Evolutionary conservation across 352 stramenopile genomes (phyloP).

Genomic region (Pythium periplocum): DNA sequence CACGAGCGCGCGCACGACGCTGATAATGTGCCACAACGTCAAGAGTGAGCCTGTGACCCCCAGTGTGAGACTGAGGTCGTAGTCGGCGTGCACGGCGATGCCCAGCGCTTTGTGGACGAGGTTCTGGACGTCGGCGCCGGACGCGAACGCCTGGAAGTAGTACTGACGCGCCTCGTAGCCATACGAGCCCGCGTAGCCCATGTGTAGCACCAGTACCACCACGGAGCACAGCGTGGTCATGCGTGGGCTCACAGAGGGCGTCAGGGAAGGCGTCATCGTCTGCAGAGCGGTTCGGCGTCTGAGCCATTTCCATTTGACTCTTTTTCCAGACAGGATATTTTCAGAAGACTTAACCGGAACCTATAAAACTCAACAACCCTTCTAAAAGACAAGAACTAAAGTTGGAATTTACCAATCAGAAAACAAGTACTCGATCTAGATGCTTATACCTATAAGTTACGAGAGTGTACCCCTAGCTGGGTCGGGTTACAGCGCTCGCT

Average conservation of each 20-base stretch:
- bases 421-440: too few species aligned
- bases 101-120: slow-evolving; percentile 6
- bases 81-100: background rate
- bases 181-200: slow-evolving; percentile 1
- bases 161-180: slow-evolving; percentile 8
- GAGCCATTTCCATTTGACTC: too few species aligned
- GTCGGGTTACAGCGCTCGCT: too few species aligned
- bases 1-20: slow-evolving; percentile 2
- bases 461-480: too few species aligned
- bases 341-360: too few species aligned
- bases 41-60: slow-evolving; percentile 2
- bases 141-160: background rate
- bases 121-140: background rate
- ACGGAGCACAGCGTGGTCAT: background rate
- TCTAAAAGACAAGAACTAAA: too few species aligned
- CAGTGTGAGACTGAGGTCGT: background rate
- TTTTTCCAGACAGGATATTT: too few species aligned
- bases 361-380: too few species aligned
- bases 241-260: background rate
- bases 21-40: slow-evolving; percentile 2
- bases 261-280: background rate
- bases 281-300: too few species aligned
- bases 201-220: slow-evolving; percentile 7
- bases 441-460: too few species aligned
- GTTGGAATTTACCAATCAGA: too few species aligned